Evolutionary conservation across 495 filamentous ascomycete species (phyloP), one percentile per base, ranked within the genome.

Genomic region (Recurvomyces mirabilis): DNA sequence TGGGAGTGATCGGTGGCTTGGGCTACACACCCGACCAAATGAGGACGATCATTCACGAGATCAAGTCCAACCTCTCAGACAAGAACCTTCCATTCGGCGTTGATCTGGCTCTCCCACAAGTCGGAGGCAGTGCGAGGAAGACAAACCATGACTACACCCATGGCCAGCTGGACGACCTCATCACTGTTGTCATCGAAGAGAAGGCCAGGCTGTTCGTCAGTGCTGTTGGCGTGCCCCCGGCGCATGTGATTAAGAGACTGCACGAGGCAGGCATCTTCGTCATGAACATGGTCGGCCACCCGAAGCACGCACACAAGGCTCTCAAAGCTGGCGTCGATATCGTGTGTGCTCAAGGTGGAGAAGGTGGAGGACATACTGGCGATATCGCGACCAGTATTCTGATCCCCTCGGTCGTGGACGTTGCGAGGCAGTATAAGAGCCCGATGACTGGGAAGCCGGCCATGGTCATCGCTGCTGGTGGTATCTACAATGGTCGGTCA

Each of bases 201-300:
- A 77, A 81, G 20, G 78, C 86, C n/a, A 74, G 67, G 61, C 64
- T 93, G 38, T 94, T 94, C 57, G 83, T 93, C 40, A 74, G 66
- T 30, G 87, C 87, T 0, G 84, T 94, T 0, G 87, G 87, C 13
- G 79, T 93, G 2, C 86, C 86, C 11, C 84, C 85, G 0, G 64
- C 65, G 39, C 63, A 59, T 31, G 72, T 82, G 2, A 75, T 94
- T 23, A 74, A 83, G 55, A 59, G 72, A 28, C 66, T 94, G 17
- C 87, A 94, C 54, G 68, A 68, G 9, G 81, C 77, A 0, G 82
- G 81, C 0, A 78, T 94, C 23, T 57, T 89, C 35, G 68, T 93
- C 18, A 93, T 93, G 86, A 94, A 93, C 59, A 94, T 94, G 87
- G 86, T 93, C n/a, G 87, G 87, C 0, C 76, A 80, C 38, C 86